phyloP scores from a whole-genome alignment of 2,329 filamentous ascomycete species.

The Ophiostoma populinum region DNA sequence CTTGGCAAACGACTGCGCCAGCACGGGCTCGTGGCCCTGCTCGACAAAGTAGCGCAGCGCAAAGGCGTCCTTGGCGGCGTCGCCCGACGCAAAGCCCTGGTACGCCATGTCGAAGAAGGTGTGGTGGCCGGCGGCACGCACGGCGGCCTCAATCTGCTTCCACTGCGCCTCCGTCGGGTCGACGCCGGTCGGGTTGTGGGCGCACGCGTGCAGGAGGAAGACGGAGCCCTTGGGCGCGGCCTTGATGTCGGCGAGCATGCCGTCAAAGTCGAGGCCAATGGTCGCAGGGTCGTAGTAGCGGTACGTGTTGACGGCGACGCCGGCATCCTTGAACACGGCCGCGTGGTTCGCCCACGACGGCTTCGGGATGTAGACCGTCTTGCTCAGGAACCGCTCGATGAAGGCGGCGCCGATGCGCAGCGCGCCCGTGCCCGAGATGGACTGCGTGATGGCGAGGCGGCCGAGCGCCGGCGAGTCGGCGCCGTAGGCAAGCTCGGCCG shows the following conservation, averaged over 20 bases:
- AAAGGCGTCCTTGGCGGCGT: slow-evolving; percentile 85
- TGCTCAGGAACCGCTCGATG: slow-evolving; percentile 58
- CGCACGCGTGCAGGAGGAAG: slow-evolving; percentile 89
- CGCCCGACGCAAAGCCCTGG: slow-evolving; percentile 89
- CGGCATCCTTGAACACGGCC: slow-evolving; percentile 87
- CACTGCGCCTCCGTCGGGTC: slow-evolving; percentile 87
- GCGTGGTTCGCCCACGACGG: slow-evolving; percentile 98
- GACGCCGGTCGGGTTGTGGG: slow-evolving; percentile 94
- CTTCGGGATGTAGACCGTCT: slow-evolving; percentile 91
- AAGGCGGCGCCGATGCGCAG: slow-evolving; percentile 90
- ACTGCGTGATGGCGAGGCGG: slow-evolving; percentile 83
- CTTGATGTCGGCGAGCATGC: slow-evolving; percentile 81
- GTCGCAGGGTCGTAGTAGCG: slow-evolving; percentile 99
- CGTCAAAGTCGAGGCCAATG: slow-evolving; percentile 93
- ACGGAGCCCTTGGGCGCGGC: slow-evolving; percentile 71
- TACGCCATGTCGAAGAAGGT: slow-evolving; percentile 99
- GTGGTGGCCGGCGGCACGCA: slow-evolving; percentile 77
- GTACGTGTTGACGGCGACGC: slow-evolving; percentile 85
- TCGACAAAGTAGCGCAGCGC: slow-evolving; percentile 85
- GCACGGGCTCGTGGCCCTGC: slow-evolving; percentile 73
- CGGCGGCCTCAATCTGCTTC: slow-evolving; percentile 71
- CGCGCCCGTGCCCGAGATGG: slow-evolving; percentile 94
- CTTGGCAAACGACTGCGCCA: slow-evolving; percentile 94
- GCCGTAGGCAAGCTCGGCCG: slow-evolving; percentile 82
- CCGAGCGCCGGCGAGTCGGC: slow-evolving; percentile 54